Base-by-base conservation (phyloP, 2,329 filamentous ascomycete species). In the Zymoseptoria ardabiliae region DNA sequence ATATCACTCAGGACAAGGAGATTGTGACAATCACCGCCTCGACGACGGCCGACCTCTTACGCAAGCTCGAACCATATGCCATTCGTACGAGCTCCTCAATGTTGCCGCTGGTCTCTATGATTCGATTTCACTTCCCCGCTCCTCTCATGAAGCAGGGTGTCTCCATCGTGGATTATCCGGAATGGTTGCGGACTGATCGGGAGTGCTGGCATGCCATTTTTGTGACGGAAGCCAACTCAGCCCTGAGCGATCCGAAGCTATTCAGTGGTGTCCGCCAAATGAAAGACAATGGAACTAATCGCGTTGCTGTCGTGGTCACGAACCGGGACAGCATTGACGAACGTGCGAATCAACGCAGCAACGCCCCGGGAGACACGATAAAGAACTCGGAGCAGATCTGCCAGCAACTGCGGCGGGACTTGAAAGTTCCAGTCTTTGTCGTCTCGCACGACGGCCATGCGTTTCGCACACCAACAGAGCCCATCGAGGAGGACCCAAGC, bases 141-240 rank as follows among this genome's bases (percentile, higher is more conserved):
- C 53, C 56, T 10, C 61, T 68, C 7, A 56, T 62, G 10, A 54
- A 63, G 3, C 41, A 60, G 10, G 59, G 61, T 7, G 62, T 69
- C 21, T 53, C 51, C 11, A 54, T 69, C 3, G 50, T 68, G 11
- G 66, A 69, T 50, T 20, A 55, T 21, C 66, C 67, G 4, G 67
- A 64, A 2, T 51, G 62, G 0, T 11, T 55, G 1, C 17, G 20
- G 48, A n/a, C 5, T 21, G 20, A 50, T 17, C 48, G 13, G 6
- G 20, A 5, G 48, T 6, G 4, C 6, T 5, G 5, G 17, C 48
- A 50, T 13, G 48, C 48, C 25, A 58, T 63, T 13, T 48, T 57
- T 11, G 61, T 63, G 6, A 59, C 63, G 0, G 45, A 63, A 10
- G 60, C 63, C 41, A 49, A 25, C n/a, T 60, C 64, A 5, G 58